These are phyloP conservation scores for Heliamphora exappendiculata DNA, from an alignment of 148 eudicot genomes.

Conservation along the genomic window DNA sequence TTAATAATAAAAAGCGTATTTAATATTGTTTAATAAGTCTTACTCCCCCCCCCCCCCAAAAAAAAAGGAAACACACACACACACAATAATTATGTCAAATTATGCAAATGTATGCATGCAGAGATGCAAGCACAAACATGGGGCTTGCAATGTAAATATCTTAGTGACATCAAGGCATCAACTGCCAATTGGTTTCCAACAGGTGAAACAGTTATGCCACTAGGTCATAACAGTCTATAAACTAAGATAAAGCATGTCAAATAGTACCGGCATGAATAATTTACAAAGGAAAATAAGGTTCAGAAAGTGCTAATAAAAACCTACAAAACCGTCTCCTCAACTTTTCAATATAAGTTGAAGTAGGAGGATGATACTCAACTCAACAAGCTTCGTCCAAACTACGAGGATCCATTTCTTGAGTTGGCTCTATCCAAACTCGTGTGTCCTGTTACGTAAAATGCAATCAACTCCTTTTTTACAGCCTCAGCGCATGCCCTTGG, in stretches of 20 bases:
- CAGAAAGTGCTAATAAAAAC: too few species aligned
- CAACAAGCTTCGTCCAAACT: background rate
- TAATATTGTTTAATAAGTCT: background rate
- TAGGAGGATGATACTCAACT: background rate
- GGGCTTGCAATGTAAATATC: background rate
- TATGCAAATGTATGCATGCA: background rate
- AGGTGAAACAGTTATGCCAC: background rate
- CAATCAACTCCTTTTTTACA: too few species aligned
- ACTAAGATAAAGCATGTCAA: background rate
- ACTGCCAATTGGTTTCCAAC: background rate
- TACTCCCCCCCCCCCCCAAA: background rate
- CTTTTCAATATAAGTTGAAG: background rate
- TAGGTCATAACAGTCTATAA: background rate
- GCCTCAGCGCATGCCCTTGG: too few species aligned
- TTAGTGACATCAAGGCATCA: background rate
- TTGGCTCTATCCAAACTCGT: too few species aligned
- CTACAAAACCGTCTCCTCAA: too few species aligned
- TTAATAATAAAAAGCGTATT: background rate
- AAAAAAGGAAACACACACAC: too few species aligned
- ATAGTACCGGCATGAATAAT: background rate
- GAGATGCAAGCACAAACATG: too few species aligned
- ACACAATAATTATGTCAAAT: background rate
- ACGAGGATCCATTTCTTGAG: too few species aligned
- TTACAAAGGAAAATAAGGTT: too few species aligned
- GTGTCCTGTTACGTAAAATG: too few species aligned